Percentiles rank a stretch among this genome's conserved stretches.
Evolutionary conservation across 2,329 filamentous ascomycete species (phyloP).

Genomic region (Chrysoporthe puriensis): DNA sequence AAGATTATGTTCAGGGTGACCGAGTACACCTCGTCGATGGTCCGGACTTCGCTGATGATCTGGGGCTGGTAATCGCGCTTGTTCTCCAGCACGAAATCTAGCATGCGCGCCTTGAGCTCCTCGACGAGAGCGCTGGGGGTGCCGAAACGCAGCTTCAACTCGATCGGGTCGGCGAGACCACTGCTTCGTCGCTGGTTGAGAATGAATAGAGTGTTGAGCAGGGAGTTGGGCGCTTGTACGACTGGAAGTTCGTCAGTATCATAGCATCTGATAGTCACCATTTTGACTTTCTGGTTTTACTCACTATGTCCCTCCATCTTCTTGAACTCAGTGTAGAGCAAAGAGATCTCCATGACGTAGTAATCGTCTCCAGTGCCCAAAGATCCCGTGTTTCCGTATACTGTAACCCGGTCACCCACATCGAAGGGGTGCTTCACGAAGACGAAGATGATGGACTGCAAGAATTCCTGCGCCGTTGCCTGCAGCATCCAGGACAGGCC

Average conservation of each 20-base stretch:
- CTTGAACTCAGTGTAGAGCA: slow-evolving; percentile 96
- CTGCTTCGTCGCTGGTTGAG: slow-evolving; percentile 92
- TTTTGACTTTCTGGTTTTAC: neutral
- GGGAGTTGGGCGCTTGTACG: slow-evolving; percentile 92
- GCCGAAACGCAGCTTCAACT: slow-evolving; percentile 84
- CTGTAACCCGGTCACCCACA: slow-evolving; percentile 87
- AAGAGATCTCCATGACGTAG: slow-evolving; percentile 91
- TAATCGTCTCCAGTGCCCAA: slow-evolving; percentile 84
- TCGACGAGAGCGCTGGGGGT: slow-evolving; percentile 85
- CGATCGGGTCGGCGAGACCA: slow-evolving; percentile 82
- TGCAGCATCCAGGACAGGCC: slow-evolving; percentile 92
- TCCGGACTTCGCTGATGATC: slow-evolving; percentile 69
- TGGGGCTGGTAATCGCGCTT: slow-evolving; percentile 71
- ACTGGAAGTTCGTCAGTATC: slow-evolving; percentile 41
- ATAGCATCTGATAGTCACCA: neutral
- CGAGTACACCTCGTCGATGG: slow-evolving; percentile 80
- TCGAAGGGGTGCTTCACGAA: slow-evolving; percentile 98
- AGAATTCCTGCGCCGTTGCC: slow-evolving; percentile 89
- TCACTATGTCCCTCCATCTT: slow-evolving; percentile 88
- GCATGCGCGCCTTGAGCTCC: slow-evolving; percentile 74
- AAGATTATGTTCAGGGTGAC: slow-evolving; percentile 91
- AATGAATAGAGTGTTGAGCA: slow-evolving; percentile 91
- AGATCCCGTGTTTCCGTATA: slow-evolving; percentile 89
- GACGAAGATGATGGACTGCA: slow-evolving; percentile 92
- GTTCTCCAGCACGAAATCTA: slow-evolving; percentile 81